Evolutionary conservation across 495 filamentous ascomycete species (phyloP), one percentile per base, ranked within the genome.

Genomic region (Astrothelium subdiscretum): DNA sequence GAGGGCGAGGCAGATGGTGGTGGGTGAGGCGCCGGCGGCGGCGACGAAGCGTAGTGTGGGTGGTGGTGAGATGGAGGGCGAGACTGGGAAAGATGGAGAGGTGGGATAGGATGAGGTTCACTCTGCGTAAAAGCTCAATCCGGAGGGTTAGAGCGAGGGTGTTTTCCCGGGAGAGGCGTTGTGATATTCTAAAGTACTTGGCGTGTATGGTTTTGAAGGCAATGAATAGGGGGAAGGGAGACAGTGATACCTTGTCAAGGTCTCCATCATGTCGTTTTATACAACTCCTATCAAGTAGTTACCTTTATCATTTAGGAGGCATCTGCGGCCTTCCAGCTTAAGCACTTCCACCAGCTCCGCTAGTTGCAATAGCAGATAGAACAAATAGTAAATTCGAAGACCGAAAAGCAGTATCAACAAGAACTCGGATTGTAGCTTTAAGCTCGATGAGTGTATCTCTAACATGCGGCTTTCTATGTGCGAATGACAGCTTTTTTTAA

Each of bases 1-100:
- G 76, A 76, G 73, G 70, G 66, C 66, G 51, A 79, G 71, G 71
- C 51, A 24, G 52, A 27, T 18, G 62, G 59, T 31, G 40, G 38
- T 4, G 27, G 52, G 31, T 38, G 35, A 31, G 60, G 63, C n/a
- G 51, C 6, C 2, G 48, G 29, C 10, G 54, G 54, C 3, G 54
- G 32, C 22, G 22, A 57, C 4, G 24, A 26, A 6, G 35, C 31
- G 15, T 22, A 29, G 42, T 20, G 61, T 8, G 60, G 22, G 26
- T 22, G 26, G n/a, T 4, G 57, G 22, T 35, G 31, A 15, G 5
- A 11, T 32, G 57, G 48, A n/a, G 6, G 24, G 48, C 20, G 15
- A 54, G 22, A 29, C 20, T 27, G 48, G 29, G 3, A n/a, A 15
- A 38, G 35, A 15, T 38, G 35, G 5, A 38, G n/a, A n/a, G n/a